A percentile compares a stretch with the other conserved stretches of the same genome.
Evolutionary conservation across 2,329 filamentous ascomycete genomes (phyloP).

Genomic region (Fusarium lateritium): DNA sequence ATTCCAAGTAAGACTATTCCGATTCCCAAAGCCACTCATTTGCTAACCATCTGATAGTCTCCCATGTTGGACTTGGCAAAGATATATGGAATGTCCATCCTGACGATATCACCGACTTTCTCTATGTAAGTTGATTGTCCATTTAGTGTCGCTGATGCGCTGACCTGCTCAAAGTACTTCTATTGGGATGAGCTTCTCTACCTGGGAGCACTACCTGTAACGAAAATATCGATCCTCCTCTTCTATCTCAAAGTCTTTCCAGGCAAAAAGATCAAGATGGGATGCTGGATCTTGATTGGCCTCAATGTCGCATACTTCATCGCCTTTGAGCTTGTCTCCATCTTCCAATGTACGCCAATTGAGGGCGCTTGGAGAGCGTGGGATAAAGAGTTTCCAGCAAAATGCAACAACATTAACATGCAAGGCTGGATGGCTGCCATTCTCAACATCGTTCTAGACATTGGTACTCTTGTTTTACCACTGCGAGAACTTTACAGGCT

Average conservation of each 20-base stretch:
- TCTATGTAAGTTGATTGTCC: constrained; percentile 1
- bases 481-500: constrained; percentile 15
- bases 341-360: constrained; percentile 65
- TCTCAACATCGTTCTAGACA: constrained; percentile 64
- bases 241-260: constrained; percentile 33
- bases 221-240: constrained; percentile 22
- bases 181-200: constrained; percentile 26
- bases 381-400: constrained; percentile 60
- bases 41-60: not conserved
- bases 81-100: constrained; percentile 26
- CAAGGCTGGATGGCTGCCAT: constrained; percentile 64
- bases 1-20: not conserved
- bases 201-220: constrained; percentile 3
- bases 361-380: constrained; percentile 64
- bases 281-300: constrained; percentile 29
- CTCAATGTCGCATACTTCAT: constrained; percentile 42
- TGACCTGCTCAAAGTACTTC: not conserved
- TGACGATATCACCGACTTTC: constrained; percentile 18
- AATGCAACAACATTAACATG: constrained; percentile 63
- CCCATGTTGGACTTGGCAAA: constrained; percentile 3
- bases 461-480: constrained; percentile 45
- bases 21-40: accelerated
- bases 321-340: constrained; percentile 51
- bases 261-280: not conserved
- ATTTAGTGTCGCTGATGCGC: accelerated